Conservation (phyloP, 2,329 filamentous ascomycete genomes). For the Penicillium sp. region DNA sequence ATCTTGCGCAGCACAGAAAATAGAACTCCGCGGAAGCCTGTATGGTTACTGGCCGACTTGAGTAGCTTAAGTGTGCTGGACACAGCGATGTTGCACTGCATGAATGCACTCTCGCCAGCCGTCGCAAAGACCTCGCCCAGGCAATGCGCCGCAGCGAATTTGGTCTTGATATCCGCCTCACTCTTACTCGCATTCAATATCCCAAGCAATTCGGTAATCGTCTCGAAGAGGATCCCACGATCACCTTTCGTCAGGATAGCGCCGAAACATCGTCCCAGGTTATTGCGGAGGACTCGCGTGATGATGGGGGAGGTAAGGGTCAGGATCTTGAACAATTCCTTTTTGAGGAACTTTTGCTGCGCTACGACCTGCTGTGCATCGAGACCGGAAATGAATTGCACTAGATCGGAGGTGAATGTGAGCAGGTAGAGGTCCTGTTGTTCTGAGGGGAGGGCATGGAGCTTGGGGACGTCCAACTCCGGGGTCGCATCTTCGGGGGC, state of each 20-base stretch:
- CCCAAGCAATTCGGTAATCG: conserved; percentile 77
- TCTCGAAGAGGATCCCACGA: conserved; percentile 87
- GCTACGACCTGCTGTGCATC: conserved; percentile 74
- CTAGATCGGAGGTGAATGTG: conserved; percentile 78
- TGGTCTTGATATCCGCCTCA: conserved; percentile 72
- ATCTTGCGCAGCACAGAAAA: conserved; percentile 74
- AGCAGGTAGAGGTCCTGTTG: conserved; percentile 94
- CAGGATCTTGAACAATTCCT: conserved; percentile 89
- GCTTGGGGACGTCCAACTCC: conserved; percentile 84
- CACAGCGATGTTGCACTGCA: conserved; percentile 70
- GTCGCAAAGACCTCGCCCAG: conserved; percentile 83
- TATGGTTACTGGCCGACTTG: conserved; percentile 73
- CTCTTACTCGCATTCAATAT: conserved; percentile 70
- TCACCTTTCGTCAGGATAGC: conserved; percentile 81
- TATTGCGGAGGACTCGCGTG: conserved; percentile 83
- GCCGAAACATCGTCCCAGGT: conserved; percentile 76
- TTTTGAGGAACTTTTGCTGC: conserved; percentile 88
- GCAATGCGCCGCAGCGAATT: conserved; percentile 82
- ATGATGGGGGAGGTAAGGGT: conserved; percentile 75
- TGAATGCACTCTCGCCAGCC: conserved; percentile 90
- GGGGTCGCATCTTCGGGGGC: conserved; percentile 34
- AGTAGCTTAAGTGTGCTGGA: conserved; percentile 70
- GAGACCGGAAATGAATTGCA: conserved; percentile 68
- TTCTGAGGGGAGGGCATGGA: conserved; percentile 82
- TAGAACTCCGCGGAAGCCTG: conserved; percentile 73